Evolutionary conservation across 768 basidiomycete species (phyloP).

Genomic region (Mycena amicta): DNA sequence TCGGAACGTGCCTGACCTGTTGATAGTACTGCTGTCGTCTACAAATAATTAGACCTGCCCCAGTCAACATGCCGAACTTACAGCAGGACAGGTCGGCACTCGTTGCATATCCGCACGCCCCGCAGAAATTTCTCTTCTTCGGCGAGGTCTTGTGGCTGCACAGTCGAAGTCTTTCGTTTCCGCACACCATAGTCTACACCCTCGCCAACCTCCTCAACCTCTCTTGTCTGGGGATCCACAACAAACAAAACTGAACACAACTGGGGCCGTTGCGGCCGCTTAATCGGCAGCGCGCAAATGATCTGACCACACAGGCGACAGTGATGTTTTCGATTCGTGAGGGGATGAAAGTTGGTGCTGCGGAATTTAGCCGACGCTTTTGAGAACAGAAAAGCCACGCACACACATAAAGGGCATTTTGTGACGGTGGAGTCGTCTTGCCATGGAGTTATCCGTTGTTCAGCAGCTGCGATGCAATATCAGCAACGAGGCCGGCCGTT

Average conservation of each 20-base stretch:
- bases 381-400: conserved; percentile 27
- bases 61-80: conserved; percentile 41
- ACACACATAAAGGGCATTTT: conserved; percentile 88
- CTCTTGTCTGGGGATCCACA: conserved; percentile 75
- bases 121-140: conserved; percentile 85
- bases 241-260: conserved; percentile 84
- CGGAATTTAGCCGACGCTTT: neutral
- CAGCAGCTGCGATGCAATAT: conserved; percentile 52
- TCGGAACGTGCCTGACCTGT: conserved; percentile 58
- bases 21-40: conserved; percentile 83
- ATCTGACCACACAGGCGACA: conserved; percentile 93
- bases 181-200: conserved; percentile 84
- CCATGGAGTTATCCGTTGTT: conserved; percentile 96
- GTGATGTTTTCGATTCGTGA: conserved; percentile 95
- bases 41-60: conserved; percentile 12
- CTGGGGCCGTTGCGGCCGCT: conserved; percentile 63
- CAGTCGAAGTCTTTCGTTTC: conserved; percentile 41
- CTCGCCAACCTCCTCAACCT: conserved; percentile 83
- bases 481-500: neutral
- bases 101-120: conserved; percentile 85
- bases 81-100: conserved; percentile 81
- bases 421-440: conserved; percentile 77
- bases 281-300: conserved; percentile 85
- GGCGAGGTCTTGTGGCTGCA: conserved; percentile 42
- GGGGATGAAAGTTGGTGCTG: conserved; percentile 77